Conservation (phyloP, 371 early-diverging fungal genomes). For the Apophysomyces sp. region DNA sequence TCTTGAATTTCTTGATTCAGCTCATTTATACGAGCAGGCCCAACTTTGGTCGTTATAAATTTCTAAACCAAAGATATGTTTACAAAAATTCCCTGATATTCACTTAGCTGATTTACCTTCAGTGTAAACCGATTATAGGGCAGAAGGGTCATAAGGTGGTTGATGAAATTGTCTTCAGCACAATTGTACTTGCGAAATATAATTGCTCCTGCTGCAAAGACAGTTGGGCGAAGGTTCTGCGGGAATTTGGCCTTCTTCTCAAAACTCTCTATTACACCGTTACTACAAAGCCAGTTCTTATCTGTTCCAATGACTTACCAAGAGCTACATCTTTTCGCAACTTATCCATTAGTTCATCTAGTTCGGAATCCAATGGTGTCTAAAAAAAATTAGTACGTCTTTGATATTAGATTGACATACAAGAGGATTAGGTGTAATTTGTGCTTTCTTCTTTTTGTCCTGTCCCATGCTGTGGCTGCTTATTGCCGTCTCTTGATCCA, state of each 20-base stretch:
- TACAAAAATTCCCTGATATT: neutral
- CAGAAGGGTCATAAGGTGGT: slow-evolving; percentile 47
- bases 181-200: slow-evolving; percentile 32
- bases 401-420: neutral
- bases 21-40: slow-evolving; percentile 34
- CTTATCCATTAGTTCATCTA: slow-evolving; percentile 25
- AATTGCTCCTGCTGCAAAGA: slow-evolving; percentile 43
- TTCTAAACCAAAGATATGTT: slow-evolving; percentile 20
- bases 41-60: slow-evolving; percentile 42
- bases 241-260: slow-evolving; percentile 51
- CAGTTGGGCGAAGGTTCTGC: slow-evolving; percentile 34
- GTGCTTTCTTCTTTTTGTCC: slow-evolving; percentile 8
- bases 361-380: slow-evolving; percentile 31
- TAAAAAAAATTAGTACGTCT: slow-evolving; percentile 3
- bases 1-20: slow-evolving; percentile 38
- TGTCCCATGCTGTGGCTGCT: neutral
- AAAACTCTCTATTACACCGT: slow-evolving; percentile 23
- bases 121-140: slow-evolving; percentile 56
- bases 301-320: neutral
- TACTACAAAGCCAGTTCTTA: neutral
- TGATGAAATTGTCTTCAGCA: slow-evolving; percentile 42
- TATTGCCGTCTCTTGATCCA: slow-evolving; percentile 5
- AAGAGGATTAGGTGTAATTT: slow-evolving; percentile 2
- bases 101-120: slow-evolving; percentile 22
- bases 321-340: slow-evolving; percentile 21